phyloP scores from a whole-genome alignment of 1,139 yeast species.

The Blastobotrys proliferans region DNA sequence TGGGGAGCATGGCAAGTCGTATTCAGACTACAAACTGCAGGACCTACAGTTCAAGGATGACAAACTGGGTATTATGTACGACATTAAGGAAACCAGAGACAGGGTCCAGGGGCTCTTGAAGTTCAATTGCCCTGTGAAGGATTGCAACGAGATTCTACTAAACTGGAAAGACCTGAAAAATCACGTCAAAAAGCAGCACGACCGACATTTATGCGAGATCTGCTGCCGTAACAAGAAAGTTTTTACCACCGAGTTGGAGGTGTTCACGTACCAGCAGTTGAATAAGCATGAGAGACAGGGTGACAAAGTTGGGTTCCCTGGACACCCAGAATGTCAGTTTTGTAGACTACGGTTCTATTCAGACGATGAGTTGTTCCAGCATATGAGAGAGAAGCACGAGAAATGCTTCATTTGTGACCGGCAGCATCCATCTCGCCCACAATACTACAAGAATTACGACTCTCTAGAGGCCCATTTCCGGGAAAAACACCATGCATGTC shows the following conservation, averaged over 20 bases:
- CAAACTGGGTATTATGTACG: conserved; percentile 34
- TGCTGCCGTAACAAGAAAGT: conserved; percentile 75
- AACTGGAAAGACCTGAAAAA: conserved; percentile 57
- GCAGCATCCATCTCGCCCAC: conserved; percentile 52
- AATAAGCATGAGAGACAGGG: conserved; percentile 70
- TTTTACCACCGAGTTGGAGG: conserved; percentile 65
- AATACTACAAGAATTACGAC: conserved; percentile 75
- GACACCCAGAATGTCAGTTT: conserved; percentile 87
- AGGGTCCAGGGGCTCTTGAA: conserved; percentile 51
- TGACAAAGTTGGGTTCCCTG: conserved; percentile 65
- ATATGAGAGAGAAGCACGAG: conserved; percentile 81
- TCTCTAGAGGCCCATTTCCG: conserved; percentile 71
- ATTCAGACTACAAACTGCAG: conserved; percentile 36
- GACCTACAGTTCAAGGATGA: conserved; percentile 35
- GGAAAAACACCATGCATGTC: conserved; percentile 70
- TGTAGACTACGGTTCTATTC: conserved; percentile 80
- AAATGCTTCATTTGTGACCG: conserved; percentile 83
- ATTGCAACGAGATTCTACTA: conserved; percentile 42
- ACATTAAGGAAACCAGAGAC: conserved; percentile 32
- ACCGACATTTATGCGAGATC: conserved; percentile 60
- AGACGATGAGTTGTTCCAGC: conserved; percentile 78
- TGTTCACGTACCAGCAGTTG: conserved; percentile 60
- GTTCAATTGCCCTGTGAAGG: conserved; percentile 50
- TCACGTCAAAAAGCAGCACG: conserved; percentile 55
- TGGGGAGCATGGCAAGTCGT: conserved; percentile 43